A percentile compares a stretch with the other conserved stretches of the same genome.
phyloP scores from a whole-genome alignment of 2,329 filamentous ascomycete species.

The Colletotrichum melonis region DNA sequence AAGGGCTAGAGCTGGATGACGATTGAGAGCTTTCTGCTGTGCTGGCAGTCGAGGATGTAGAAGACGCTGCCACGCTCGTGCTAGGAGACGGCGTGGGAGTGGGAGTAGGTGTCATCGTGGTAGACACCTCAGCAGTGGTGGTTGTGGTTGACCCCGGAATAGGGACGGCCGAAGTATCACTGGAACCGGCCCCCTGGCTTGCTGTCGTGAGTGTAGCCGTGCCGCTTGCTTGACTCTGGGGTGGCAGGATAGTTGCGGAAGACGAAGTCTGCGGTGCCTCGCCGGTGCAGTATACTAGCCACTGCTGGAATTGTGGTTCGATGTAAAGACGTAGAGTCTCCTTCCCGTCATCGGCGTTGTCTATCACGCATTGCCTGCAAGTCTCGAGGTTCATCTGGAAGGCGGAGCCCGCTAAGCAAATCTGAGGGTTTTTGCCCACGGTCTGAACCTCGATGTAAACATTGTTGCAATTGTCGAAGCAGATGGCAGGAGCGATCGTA shows the following conservation, averaged over 20 bases:
- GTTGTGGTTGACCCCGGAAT: slow-evolving; percentile 22
- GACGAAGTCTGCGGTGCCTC: slow-evolving; percentile 35
- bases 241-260: slow-evolving; percentile 40
- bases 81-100: not conserved
- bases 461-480: slow-evolving; percentile 65
- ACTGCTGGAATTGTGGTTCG: slow-evolving; percentile 54
- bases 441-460: slow-evolving; percentile 57
- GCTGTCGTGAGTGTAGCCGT: slow-evolving; percentile 34
- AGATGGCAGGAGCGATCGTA: slow-evolving; percentile 56
- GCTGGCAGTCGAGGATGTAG: not conserved
- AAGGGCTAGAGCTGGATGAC: too few relatives aligned
- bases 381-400: slow-evolving; percentile 51
- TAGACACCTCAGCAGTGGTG: not conserved
- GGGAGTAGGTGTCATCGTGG: not conserved
- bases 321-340: slow-evolving; percentile 48
- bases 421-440: slow-evolving; percentile 56
- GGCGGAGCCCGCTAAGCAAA: slow-evolving; percentile 56
- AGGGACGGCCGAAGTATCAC: slow-evolving; percentile 20
- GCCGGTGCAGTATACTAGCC: slow-evolving; percentile 56
- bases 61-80: slow-evolving; percentile 17
- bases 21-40: not conserved
- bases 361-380: slow-evolving; percentile 57
- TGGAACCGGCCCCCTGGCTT: slow-evolving; percentile 14
- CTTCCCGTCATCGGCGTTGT: slow-evolving; percentile 41
- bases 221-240: slow-evolving; percentile 41